Conservation (phyloP, 129 eudicot species). For the Lactuca saligna region DNA sequence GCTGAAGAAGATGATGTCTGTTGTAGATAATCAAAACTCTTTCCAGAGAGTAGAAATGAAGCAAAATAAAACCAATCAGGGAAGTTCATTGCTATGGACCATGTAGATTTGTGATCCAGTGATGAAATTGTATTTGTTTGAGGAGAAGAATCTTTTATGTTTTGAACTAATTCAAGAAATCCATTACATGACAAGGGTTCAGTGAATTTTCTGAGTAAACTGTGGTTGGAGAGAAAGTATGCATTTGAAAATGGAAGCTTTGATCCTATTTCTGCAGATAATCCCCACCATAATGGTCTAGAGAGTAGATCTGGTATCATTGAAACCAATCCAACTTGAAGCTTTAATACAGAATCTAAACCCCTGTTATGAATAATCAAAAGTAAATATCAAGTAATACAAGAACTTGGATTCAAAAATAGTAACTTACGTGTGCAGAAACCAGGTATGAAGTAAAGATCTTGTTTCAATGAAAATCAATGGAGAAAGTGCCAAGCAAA, state of each 20-base stretch:
- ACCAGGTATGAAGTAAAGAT: slow-evolving; percentile 68
- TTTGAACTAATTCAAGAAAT: slow-evolving; percentile 46
- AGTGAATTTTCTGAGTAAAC: slow-evolving; percentile 39
- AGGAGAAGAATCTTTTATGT: slow-evolving; percentile 34
- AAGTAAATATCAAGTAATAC: not conserved
- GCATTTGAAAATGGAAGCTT: slow-evolving; percentile 68
- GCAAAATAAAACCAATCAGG: slow-evolving; percentile 70
- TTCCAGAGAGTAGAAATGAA: slow-evolving; percentile 38
- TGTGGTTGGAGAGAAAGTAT: slow-evolving; percentile 55
- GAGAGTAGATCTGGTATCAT: slow-evolving; percentile 57
- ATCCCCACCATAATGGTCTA: slow-evolving; percentile 80
- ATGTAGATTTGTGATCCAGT: slow-evolving; percentile 64
- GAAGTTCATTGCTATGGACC: slow-evolving; percentile 70
- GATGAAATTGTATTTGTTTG: slow-evolving; percentile 29
- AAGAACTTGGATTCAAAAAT: not conserved
- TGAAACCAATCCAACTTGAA: slow-evolving; percentile 48
- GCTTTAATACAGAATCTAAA: slow-evolving; percentile 53
- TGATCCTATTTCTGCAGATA: slow-evolving; percentile 60
- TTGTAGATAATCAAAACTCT: slow-evolving; percentile 12
- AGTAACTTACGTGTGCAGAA: slow-evolving; percentile 58
- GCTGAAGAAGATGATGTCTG: slow-evolving; percentile 37
- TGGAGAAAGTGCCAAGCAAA: slow-evolving; percentile 66
- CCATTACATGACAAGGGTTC: slow-evolving; percentile 51
- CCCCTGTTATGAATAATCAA: slow-evolving; percentile 67
- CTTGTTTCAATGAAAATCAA: slow-evolving; percentile 61